A percentile compares a stretch with the other conserved stretches of the same genome.
phyloP scores from a whole-genome alignment of 306 rosid genomes.

The Rosa multiflora region DNA sequence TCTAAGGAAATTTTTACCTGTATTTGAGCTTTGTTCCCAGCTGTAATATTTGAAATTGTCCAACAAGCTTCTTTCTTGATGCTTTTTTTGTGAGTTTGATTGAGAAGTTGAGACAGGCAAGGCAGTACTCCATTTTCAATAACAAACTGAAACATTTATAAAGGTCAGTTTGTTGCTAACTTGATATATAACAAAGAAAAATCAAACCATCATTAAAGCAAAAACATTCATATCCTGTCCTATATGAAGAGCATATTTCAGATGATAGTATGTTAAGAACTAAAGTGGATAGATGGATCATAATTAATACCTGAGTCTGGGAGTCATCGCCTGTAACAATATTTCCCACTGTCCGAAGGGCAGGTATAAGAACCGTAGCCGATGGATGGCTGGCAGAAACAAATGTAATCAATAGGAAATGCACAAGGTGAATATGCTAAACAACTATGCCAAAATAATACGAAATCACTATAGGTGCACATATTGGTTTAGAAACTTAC shows the following conservation, averaged over 20 bases:
- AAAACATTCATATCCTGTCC: background rate
- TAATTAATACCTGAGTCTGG: conserved; percentile 58
- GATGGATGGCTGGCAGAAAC: conserved; percentile 53
- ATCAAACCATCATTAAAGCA: background rate
- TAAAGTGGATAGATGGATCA: background rate
- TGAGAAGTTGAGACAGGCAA: conserved; percentile 52
- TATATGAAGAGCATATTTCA: background rate
- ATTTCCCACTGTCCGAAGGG: conserved; percentile 64
- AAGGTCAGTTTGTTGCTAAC: conserved; percentile 8
- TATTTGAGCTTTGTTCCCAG: conserved; percentile 66
- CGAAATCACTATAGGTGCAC: background rate
- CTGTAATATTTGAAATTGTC: conserved; percentile 73
- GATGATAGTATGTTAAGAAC: background rate
- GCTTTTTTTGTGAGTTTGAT: conserved; percentile 55
- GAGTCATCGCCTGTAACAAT: conserved; percentile 63
- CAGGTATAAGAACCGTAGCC: conserved; percentile 55
- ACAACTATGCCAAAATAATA: background rate
- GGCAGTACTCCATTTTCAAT: conserved; percentile 57
- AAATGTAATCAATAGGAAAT: conserved; percentile 10
- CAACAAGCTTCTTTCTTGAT: conserved; percentile 74
- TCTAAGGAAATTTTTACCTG: conserved; percentile 35
- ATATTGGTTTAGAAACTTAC: conserved; percentile 35
- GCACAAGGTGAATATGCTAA: background rate
- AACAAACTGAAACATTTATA: conserved; percentile 42
- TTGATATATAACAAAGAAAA: background rate